Evolutionary conservation across 257 asterid species (phyloP).

Genomic region (Capsicum pubescens): DNA sequence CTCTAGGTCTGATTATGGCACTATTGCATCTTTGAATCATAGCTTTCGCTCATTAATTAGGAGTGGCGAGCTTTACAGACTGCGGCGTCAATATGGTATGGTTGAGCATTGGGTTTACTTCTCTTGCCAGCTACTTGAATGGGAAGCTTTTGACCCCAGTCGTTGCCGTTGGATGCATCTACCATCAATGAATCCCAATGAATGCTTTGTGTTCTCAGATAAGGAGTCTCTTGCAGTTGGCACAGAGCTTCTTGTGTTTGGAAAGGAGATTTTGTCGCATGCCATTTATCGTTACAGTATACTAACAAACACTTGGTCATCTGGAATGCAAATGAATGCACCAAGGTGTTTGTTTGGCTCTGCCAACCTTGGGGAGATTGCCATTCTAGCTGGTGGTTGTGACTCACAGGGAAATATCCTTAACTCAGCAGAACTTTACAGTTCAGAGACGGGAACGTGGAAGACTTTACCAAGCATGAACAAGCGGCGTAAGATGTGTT

Average conservation of each 20-base stretch:
- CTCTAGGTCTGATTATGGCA: constrained; percentile 89
- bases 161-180: constrained; percentile 90
- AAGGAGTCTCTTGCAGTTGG: constrained; percentile 97
- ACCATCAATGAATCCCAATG: constrained; percentile 76
- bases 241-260: constrained; percentile 96
- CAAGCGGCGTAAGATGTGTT: constrained; percentile 84
- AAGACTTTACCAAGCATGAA: constrained; percentile 74
- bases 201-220: constrained; percentile 73
- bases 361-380: constrained; percentile 82
- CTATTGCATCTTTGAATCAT: constrained; percentile 71
- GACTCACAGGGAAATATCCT: constrained; percentile 57
- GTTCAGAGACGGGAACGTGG: constrained; percentile 62
- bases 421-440: constrained; percentile 69
- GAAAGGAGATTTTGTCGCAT: constrained; percentile 66
- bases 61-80: constrained; percentile 71
- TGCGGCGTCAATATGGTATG: constrained; percentile 63
- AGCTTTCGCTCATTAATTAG: constrained; percentile 74
- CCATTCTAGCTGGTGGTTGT: constrained; percentile 92
- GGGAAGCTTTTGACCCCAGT: constrained; percentile 96
- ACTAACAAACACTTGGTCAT: constrained; percentile 87
- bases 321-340: constrained; percentile 77
- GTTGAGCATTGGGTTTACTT: constrained; percentile 98
- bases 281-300: constrained; percentile 80
- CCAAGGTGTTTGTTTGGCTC: constrained; percentile 90
- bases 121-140: constrained; percentile 86